Conservation (phyloP, 441 rosid species). For the Melastoma candidum region DNA sequence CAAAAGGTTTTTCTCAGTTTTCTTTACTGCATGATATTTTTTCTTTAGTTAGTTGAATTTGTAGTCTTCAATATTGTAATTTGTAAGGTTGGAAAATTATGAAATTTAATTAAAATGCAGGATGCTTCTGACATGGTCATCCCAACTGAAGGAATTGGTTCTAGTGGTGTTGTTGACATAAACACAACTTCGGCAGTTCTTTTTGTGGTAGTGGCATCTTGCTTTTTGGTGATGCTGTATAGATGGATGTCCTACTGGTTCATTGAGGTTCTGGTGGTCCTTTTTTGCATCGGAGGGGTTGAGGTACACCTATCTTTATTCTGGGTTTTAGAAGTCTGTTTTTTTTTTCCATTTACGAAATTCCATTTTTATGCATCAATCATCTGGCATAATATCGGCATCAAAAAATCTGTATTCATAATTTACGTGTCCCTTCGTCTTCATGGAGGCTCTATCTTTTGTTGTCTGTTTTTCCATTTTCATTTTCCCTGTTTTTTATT, state of each 20-base stretch:
- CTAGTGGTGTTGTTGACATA: slow-evolving; percentile 44
- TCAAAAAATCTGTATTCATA: too few species aligned
- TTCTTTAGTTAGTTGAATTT: too few species aligned
- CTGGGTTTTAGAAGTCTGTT: not conserved
- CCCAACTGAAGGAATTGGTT: slow-evolving; percentile 18
- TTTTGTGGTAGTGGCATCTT: slow-evolving; percentile 56
- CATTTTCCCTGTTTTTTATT: too few species aligned
- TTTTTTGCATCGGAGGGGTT: slow-evolving; percentile 59
- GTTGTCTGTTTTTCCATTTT: too few species aligned
- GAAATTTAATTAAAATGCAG: slow-evolving; percentile 20
- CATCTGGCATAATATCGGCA: too few species aligned
- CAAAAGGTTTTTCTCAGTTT: slow-evolving; percentile 29
- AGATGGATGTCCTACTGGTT: slow-evolving; percentile 61
- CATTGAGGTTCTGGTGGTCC: slow-evolving; percentile 53
- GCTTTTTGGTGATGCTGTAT: slow-evolving; percentile 61
- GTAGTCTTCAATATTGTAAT: too few species aligned
- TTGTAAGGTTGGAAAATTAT: too few species aligned
- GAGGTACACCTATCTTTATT: slow-evolving; percentile 27
- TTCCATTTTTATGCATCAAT: too few species aligned
- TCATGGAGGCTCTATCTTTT: too few species aligned
- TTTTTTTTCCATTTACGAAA: too few species aligned
- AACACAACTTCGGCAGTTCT: slow-evolving; percentile 40
- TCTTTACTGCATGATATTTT: not conserved
- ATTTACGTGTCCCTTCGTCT: too few species aligned
- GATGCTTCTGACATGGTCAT: slow-evolving; percentile 24